Conservation (phyloP, 176 grass and related monocot species). For the Olyra latifolia region DNA sequence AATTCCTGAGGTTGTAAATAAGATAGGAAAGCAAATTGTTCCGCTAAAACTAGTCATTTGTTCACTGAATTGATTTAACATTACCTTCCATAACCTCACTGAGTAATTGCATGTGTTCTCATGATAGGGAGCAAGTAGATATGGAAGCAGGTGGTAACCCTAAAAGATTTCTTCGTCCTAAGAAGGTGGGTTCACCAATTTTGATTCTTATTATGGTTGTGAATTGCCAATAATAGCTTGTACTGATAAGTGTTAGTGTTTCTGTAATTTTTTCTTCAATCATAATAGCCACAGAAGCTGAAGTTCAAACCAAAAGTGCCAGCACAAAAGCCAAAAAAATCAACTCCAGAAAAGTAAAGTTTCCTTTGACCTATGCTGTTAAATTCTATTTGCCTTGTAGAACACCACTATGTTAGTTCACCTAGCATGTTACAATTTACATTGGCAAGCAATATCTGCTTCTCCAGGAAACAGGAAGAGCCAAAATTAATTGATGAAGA, state of each 20-base stretch:
- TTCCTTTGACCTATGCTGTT: not conserved
- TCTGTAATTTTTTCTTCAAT: not conserved
- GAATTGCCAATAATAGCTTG: not conserved
- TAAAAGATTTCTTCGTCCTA: constrained; percentile 8
- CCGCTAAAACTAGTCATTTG: not conserved
- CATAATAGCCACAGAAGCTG: constrained; percentile 40
- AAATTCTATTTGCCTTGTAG: no score
- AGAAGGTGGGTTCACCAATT: constrained; percentile 22
- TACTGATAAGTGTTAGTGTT: not conserved
- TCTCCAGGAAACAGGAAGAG: constrained; percentile 44
- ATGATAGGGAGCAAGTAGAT: not conserved
- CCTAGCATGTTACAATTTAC: not conserved
- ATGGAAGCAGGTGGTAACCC: constrained; percentile 36
- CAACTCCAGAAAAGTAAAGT: constrained; percentile 33
- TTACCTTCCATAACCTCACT: not conserved
- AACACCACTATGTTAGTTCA: not conserved
- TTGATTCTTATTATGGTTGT: not conserved
- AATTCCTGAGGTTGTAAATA: not conserved
- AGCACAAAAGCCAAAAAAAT: constrained; percentile 42
- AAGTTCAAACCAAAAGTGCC: constrained; percentile 67
- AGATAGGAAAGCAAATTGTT: not conserved
- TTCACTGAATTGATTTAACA: not conserved
- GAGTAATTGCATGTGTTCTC: not conserved
- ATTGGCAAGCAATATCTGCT: not conserved
- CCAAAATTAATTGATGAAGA: constrained; percentile 50